These are phyloP conservation scores for Phytophthora multivora DNA, from an alignment of 352 stramenopile species.

Conservation along the genomic window DNA sequence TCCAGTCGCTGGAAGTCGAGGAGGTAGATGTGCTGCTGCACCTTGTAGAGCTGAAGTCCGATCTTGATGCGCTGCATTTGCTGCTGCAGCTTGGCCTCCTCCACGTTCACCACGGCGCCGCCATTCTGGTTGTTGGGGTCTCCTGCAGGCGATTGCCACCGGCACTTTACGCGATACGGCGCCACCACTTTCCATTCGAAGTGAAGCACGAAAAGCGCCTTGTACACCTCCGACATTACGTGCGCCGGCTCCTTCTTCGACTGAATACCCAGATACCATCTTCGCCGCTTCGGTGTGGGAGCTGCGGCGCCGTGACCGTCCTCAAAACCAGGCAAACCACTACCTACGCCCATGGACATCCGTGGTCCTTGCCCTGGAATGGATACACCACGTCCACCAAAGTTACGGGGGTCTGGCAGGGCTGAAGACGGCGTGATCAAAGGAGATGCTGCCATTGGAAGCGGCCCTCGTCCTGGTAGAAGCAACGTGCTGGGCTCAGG, in stretches of 20 bases:
- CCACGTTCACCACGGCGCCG: constrained; percentile 22
- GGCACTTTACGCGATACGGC: constrained; percentile 97
- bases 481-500: constrained; percentile 70
- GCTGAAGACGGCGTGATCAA: constrained; percentile 65
- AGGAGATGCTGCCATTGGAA: constrained; percentile 83
- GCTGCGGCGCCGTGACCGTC: constrained; percentile 33
- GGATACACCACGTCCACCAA: constrained; percentile 55
- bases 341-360: constrained; percentile 28
- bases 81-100: constrained; percentile 38
- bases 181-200: constrained; percentile 98
- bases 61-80: constrained; percentile 92
- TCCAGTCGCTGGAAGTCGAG: constrained; percentile 97
- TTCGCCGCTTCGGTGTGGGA: constrained; percentile 71
- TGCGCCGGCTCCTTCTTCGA: constrained; percentile 99
- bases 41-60: constrained; percentile 96
- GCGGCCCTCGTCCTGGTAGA: constrained; percentile 69
- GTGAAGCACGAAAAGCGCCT: constrained; percentile 95
- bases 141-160: constrained; percentile 88
- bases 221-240: constrained; percentile 99
- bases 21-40: constrained; percentile 99
- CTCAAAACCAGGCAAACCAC: constrained; percentile 40
- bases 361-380: constrained; percentile 33
- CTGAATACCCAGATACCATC: constrained; percentile 99
- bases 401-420: constrained; percentile 58
- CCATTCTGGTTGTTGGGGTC: constrained; percentile 25